Evolutionary conservation across 768 basidiomycete species (phyloP).

Genomic region (Xerocomellus amylosporus): DNA sequence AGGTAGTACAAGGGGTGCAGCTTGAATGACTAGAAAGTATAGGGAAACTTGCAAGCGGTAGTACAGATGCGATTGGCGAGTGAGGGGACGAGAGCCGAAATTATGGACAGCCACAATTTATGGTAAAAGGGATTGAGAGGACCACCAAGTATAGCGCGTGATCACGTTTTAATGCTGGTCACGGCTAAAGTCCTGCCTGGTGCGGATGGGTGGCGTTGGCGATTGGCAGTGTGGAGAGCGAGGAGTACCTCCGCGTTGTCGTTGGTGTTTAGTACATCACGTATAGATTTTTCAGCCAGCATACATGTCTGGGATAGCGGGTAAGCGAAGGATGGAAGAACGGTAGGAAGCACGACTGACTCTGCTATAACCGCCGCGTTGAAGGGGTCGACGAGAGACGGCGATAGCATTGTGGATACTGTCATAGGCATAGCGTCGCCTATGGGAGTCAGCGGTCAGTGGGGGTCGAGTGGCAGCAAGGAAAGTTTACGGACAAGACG

Average conservation of each 20-base stretch:
- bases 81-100: not conserved
- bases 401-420: slow-evolving; percentile 80
- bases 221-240: slow-evolving; percentile 49
- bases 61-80: slow-evolving; percentile 27
- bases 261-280: slow-evolving; percentile 61
- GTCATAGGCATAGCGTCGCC: slow-evolving; percentile 74
- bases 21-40: slow-evolving; percentile 3
- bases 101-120: slow-evolving; percentile 4
- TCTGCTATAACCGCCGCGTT: slow-evolving; percentile 53
- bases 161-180: slow-evolving; percentile 28
- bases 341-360: slow-evolving; percentile 32
- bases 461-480: not conserved
- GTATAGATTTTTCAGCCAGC: slow-evolving; percentile 68
- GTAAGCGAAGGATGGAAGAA: not conserved
- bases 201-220: slow-evolving; percentile 10
- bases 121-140: not conserved
- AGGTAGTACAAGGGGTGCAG: slow-evolving; percentile 22
- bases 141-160: not conserved
- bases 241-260: slow-evolving; percentile 68
- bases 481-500: slow-evolving; percentile 52
- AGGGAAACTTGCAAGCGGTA: slow-evolving; percentile 13
- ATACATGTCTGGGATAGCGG: slow-evolving; percentile 54
- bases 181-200: slow-evolving; percentile 15
- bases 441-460: slow-evolving; percentile 29
- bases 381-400: slow-evolving; percentile 59